phyloP scores from a whole-genome alignment of 176 grass and related monocot genomes.

The Oryza glaberrima region DNA sequence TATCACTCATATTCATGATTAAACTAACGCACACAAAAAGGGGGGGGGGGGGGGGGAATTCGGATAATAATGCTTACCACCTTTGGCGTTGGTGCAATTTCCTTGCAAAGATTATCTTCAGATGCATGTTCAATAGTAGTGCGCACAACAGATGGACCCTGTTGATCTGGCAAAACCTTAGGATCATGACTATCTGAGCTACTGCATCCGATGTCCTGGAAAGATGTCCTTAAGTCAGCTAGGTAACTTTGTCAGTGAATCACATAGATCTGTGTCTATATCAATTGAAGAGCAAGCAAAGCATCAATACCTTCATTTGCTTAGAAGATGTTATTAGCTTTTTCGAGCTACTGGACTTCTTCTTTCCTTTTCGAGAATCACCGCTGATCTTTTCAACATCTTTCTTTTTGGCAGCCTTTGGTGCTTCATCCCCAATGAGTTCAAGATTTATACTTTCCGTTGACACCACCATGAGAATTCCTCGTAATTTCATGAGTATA shows the following conservation, averaged over 20 bases:
- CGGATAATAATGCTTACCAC: slow-evolving; percentile 42
- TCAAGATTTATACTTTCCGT: slow-evolving; percentile 82
- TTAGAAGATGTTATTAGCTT: slow-evolving; percentile 57
- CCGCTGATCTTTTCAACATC: slow-evolving; percentile 49
- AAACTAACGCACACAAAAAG: slow-evolving; percentile 18
- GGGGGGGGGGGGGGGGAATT: neutral
- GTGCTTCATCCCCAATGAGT: slow-evolving; percentile 76
- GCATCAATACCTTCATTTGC: slow-evolving; percentile 54
- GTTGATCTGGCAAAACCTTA: slow-evolving; percentile 45
- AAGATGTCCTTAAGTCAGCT: slow-evolving; percentile 38
- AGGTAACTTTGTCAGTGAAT: slow-evolving; percentile 38
- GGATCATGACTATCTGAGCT: slow-evolving; percentile 50
- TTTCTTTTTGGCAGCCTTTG: slow-evolving; percentile 51
- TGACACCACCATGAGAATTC: slow-evolving; percentile 73
- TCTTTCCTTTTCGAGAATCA: slow-evolving; percentile 82
- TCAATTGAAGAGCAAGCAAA: slow-evolving; percentile 24
- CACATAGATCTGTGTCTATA: slow-evolving; percentile 31
- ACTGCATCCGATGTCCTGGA: slow-evolving; percentile 51
- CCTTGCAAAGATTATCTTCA: slow-evolving; percentile 46
- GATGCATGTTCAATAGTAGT: slow-evolving; percentile 30
- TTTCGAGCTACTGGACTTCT: slow-evolving; percentile 70
- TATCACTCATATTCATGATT: slow-evolving; percentile 33
- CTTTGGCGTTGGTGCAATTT: slow-evolving; percentile 39
- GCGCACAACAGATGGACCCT: slow-evolving; percentile 28
- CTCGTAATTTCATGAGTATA: slow-evolving; percentile 68